phyloP scores from a whole-genome alignment of 768 basidiomycete genomes.

The Boletus sp. region DNA sequence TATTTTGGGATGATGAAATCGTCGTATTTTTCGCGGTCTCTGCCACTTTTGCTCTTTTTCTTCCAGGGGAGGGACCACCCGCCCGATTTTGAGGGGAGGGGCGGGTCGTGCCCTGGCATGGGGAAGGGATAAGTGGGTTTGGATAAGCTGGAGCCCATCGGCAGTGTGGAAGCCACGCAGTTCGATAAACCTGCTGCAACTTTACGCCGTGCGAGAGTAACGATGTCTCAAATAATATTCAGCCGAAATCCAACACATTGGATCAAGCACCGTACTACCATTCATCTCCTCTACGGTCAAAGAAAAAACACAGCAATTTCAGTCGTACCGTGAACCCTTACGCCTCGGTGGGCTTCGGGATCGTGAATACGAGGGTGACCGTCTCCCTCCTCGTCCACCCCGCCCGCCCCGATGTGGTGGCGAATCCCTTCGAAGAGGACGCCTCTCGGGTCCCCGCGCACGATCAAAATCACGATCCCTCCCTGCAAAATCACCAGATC shows the following conservation, averaged over 20 bases:
- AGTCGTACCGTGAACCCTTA: slow-evolving; percentile 32
- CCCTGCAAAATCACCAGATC: slow-evolving; percentile 31
- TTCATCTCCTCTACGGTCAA: neutral
- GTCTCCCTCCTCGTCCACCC: slow-evolving; percentile 41
- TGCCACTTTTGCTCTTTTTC: slow-evolving; percentile 19
- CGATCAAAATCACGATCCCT: slow-evolving; percentile 38
- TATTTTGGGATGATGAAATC: slow-evolving; percentile 15
- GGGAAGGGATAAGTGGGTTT: slow-evolving; percentile 20
- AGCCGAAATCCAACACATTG: neutral
- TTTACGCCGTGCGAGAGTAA: neutral
- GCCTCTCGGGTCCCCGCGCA: slow-evolving; percentile 43
- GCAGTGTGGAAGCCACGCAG: neutral
- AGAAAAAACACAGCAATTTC: slow-evolving; percentile 13
- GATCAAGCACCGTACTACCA: neutral
- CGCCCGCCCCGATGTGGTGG: slow-evolving; percentile 47
- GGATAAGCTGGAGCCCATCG: slow-evolving; percentile 22
- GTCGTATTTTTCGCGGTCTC: slow-evolving; percentile 16
- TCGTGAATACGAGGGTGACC: slow-evolving; percentile 35
- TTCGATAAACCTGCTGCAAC: neutral
- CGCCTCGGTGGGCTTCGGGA: slow-evolving; percentile 44
- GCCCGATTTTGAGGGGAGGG: slow-evolving; percentile 1
- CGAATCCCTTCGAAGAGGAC: slow-evolving; percentile 48
- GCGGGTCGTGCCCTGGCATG: slow-evolving; percentile 4
- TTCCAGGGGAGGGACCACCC: slow-evolving; percentile 19
- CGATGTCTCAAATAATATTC: neutral